Evolutionary conservation across 192 early-diverging fungal genomes (phyloP), one percentile per base, ranked within the genome.

Genomic region (Podila epicladia): DNA sequence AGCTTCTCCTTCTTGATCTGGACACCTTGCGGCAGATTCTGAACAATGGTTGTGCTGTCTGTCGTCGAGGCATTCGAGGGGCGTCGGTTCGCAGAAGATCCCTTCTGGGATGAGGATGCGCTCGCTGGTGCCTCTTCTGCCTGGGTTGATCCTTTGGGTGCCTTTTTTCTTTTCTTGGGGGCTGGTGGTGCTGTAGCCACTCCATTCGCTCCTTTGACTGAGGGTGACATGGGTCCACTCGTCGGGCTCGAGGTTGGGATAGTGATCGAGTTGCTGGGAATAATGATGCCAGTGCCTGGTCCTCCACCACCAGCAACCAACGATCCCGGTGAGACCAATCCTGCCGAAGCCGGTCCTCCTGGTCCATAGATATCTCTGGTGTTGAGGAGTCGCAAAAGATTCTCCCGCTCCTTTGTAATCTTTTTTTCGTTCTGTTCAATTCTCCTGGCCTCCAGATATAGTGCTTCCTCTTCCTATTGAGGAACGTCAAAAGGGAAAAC

Each of bases 341-440:
- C 77, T 71, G 77, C 77, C 15, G 77, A 80, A 7, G 62, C 67
- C 0, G 77, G 77, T 37, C 77, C 77, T 9, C 69, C 72, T 55
- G 71, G 72, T 57, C 72, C 73, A 63, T 84, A 78, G 22, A 87
- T 84, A 65, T 90, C 86, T 58, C 88, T 74, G 1, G 85, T 75
- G 49, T 82, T 83, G 61, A 90, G 86, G 28, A 93, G 82, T 41
- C 90, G 89, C 31, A 94, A 83, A 69, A 98, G 69, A 61, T 85
- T 84, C 67, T 97, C 95, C 31, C 97, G 93, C 72, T 98, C 95
- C 32, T 87, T 88, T 3, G 90, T 84, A 59, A 95, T 86, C 61
- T 91, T 86, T 35, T 88, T 87, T 79, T 96, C 94, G 64, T 94
- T 94, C 35, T 89, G 88, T 69, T 98, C 95, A 19, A 96, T 91